Conservation (phyloP, 768 basidiomycete species). For the Lactarius vividus region DNA sequence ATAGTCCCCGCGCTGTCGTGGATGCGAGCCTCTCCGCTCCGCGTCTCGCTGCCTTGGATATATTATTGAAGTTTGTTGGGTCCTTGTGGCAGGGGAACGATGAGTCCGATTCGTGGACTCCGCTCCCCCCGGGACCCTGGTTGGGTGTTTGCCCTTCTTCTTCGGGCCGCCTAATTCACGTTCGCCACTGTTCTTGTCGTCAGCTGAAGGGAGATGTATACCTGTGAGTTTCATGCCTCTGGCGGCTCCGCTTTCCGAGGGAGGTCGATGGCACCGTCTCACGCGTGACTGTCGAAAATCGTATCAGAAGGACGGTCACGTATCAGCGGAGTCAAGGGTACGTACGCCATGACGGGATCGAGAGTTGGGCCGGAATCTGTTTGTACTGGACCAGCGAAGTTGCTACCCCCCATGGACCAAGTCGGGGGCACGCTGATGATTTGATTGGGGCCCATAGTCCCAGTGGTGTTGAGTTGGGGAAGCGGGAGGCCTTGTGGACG, state of each 20-base stretch:
- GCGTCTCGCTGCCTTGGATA: background rate
- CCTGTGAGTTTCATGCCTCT: background rate
- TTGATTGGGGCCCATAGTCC: no score
- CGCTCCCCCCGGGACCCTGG: background rate
- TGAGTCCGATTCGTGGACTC: background rate
- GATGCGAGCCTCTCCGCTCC: background rate
- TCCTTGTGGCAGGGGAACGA: background rate
- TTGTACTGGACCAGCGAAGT: background rate
- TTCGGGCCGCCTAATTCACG: background rate
- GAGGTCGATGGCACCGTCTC: background rate
- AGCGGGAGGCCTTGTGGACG: no score
- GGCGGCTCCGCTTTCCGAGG: background rate
- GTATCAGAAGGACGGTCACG: background rate
- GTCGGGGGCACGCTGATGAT: background rate
- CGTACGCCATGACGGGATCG: background rate
- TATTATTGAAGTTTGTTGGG: background rate
- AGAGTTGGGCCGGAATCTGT: background rate
- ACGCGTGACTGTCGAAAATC: background rate
- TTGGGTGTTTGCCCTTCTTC: background rate
- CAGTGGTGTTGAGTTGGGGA: no score
- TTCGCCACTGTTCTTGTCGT: background rate
- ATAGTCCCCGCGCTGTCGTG: background rate
- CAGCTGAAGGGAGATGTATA: background rate
- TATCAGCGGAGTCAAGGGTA: background rate
- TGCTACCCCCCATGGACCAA: background rate